These are phyloP conservation scores for Rhizopus sp. DNA, from an alignment of 371 early-diverging fungal genomes.

Conservation along the genomic window DNA sequence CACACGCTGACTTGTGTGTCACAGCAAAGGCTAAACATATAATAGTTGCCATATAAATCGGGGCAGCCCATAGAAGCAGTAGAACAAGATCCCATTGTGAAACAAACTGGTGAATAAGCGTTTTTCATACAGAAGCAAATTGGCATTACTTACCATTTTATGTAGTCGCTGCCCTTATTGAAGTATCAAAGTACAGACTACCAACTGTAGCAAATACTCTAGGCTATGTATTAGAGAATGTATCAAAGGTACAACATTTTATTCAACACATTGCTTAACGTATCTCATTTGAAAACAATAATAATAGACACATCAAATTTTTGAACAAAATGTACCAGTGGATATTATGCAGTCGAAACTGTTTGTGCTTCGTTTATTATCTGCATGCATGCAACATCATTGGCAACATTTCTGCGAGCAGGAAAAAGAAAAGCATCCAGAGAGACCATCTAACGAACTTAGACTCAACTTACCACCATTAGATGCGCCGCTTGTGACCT, in stretches of 20 bases:
- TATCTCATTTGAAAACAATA: neutral
- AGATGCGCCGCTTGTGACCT: slow-evolving; percentile 71
- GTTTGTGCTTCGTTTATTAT: slow-evolving; percentile 71
- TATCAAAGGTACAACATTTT: slow-evolving; percentile 56
- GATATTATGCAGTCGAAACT: slow-evolving; percentile 76
- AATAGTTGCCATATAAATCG: slow-evolving; percentile 62
- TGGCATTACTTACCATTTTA: neutral
- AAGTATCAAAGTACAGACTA: slow-evolving; percentile 63
- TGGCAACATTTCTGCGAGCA: slow-evolving; percentile 47
- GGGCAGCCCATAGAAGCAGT: slow-evolving; percentile 58
- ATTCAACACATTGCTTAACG: neutral
- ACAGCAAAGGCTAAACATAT: neutral
- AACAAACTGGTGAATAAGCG: slow-evolving; percentile 53
- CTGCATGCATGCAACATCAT: slow-evolving; percentile 74
- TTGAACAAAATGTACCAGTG: slow-evolving; percentile 60
- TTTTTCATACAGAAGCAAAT: neutral
- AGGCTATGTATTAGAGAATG: slow-evolving; percentile 60
- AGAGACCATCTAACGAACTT: slow-evolving; percentile 14
- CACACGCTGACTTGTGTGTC: neutral
- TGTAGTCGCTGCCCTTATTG: slow-evolving; percentile 63
- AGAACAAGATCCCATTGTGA: slow-evolving; percentile 68
- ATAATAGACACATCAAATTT: slow-evolving; percentile 28
- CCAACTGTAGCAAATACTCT: slow-evolving; percentile 58
- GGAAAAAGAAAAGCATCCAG: slow-evolving; percentile 18
- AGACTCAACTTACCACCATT: slow-evolving; percentile 52